Conservation (phyloP, 352 stramenopile genomes). For the Pythium dissimile region DNA sequence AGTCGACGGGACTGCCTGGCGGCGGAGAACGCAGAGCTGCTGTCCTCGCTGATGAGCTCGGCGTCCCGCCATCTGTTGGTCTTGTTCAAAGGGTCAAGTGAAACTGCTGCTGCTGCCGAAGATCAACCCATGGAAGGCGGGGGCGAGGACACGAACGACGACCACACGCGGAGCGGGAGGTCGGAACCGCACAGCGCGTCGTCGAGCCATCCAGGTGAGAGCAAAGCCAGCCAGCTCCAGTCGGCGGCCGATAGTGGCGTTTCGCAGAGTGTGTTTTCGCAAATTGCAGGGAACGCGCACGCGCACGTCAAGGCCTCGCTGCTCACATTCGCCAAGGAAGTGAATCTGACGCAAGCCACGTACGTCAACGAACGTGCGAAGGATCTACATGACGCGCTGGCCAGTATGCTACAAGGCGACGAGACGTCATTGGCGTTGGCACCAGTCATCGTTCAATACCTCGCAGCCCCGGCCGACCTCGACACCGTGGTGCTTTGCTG, state of each 20-base stretch:
- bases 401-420: constrained; percentile 24
- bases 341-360: constrained; percentile 21
- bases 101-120: constrained; percentile 1
- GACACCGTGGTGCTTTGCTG: constrained; percentile 21
- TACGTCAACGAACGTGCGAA: constrained; percentile 28
- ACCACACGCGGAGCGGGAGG: background rate
- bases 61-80: constrained; percentile 21
- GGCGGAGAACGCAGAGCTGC: constrained; percentile 22
- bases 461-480: constrained; percentile 22
- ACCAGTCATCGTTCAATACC: constrained; percentile 23
- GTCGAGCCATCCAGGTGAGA: constrained; percentile 5
- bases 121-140: background rate
- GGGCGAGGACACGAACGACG: background rate
- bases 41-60: constrained; percentile 16
- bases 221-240: constrained; percentile 4
- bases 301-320: constrained; percentile 22
- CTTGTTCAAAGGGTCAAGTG: constrained; percentile 26
- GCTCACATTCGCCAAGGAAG: constrained; percentile 23
- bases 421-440: constrained; percentile 13
- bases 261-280: constrained; percentile 30
- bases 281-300: constrained; percentile 27
- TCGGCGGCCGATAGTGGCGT: constrained; percentile 3
- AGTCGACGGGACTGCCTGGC: constrained; percentile 24
- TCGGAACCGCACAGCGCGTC: background rate
- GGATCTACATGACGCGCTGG: constrained; percentile 27